Conservation (phyloP, 441 rosid species). For the Eutrema salsugineum region DNA sequence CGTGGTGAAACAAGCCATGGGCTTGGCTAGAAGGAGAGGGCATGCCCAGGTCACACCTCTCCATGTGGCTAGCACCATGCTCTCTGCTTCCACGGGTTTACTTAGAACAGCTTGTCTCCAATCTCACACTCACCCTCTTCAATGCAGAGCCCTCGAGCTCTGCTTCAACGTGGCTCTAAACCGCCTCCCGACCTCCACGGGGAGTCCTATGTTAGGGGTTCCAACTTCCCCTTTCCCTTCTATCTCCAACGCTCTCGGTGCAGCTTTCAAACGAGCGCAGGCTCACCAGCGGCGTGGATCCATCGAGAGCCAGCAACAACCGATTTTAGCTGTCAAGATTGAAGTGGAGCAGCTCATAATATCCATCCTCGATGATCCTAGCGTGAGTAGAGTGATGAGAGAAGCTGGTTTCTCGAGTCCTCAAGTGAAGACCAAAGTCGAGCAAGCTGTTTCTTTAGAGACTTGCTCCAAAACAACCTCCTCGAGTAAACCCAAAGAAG, state of each 20-base stretch:
- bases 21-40: conserved; percentile 60
- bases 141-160: conserved; percentile 70
- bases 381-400: conserved; percentile 77
- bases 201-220: conserved; percentile 45
- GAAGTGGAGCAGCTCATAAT: conserved; percentile 70
- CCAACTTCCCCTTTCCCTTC: conserved; percentile 46
- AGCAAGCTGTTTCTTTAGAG: conserved; percentile 48
- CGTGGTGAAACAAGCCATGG: conserved; percentile 61
- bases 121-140: conserved; percentile 71
- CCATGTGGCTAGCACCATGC: conserved; percentile 76
- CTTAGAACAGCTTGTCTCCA: conserved; percentile 69
- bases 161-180: conserved; percentile 80
- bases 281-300: conserved; percentile 81
- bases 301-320: conserved; percentile 64
- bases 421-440: conserved; percentile 64
- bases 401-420: conserved; percentile 80
- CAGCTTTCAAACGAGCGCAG: conserved; percentile 78
- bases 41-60: conserved; percentile 84
- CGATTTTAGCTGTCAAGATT: conserved; percentile 59
- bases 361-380: conserved; percentile 71
- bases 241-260: conserved; percentile 70
- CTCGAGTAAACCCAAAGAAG: conserved; percentile 46
- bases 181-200: conserved; percentile 61
- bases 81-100: conserved; percentile 46
- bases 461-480: conserved; percentile 38